Percentiles rank a stretch among this genome's conserved stretches.
Conservation (phyloP, 2,329 filamentous ascomycete genomes). For the Mollisia scopiformis region DNA sequence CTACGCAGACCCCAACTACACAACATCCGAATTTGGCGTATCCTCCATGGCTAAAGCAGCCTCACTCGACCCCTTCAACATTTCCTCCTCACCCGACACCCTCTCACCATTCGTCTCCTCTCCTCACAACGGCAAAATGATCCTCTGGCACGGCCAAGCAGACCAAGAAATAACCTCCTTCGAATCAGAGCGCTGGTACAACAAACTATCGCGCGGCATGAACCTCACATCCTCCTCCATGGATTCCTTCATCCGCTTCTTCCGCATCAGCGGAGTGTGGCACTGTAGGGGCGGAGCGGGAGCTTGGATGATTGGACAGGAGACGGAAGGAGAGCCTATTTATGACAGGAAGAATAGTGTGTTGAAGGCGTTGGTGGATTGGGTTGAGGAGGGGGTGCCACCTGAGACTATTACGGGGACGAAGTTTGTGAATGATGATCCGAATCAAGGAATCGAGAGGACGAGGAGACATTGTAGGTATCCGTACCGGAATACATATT, state of each 20-base stretch:
- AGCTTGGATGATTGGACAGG: conserved; percentile 42
- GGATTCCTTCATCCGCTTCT: conserved; percentile 52
- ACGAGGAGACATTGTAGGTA: conserved; percentile 47
- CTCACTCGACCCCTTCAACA: conserved; percentile 27
- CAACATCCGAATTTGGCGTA: conserved; percentile 38
- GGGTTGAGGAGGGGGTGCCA: conserved; percentile 45
- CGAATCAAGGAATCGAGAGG: conserved; percentile 41
- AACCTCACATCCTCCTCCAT: conserved; percentile 18
- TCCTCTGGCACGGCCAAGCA: conserved; percentile 45
- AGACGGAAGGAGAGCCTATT: conserved; percentile 71
- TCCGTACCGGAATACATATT: conserved; percentile 16
- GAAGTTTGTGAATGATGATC: not conserved
- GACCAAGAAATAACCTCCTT: conserved; percentile 37
- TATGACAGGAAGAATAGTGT: conserved; percentile 59
- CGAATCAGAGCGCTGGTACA: conserved; percentile 28
- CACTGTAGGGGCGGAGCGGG: conserved; percentile 54
- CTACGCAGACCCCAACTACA: conserved; percentile 45
- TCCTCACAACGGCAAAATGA: conserved; percentile 38
- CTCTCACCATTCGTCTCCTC: conserved; percentile 16
- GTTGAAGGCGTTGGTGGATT: conserved; percentile 47
- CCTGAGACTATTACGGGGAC: conserved; percentile 44
- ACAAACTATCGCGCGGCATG: conserved; percentile 17
- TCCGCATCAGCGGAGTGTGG: conserved; percentile 53
- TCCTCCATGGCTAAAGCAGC: not conserved
- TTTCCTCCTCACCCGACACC: conserved; percentile 29